Percentiles rank a stretch among this genome's conserved stretches.
Evolutionary conservation across 768 basidiomycete species (phyloP).

Genomic region (Mycena crocata): DNA sequence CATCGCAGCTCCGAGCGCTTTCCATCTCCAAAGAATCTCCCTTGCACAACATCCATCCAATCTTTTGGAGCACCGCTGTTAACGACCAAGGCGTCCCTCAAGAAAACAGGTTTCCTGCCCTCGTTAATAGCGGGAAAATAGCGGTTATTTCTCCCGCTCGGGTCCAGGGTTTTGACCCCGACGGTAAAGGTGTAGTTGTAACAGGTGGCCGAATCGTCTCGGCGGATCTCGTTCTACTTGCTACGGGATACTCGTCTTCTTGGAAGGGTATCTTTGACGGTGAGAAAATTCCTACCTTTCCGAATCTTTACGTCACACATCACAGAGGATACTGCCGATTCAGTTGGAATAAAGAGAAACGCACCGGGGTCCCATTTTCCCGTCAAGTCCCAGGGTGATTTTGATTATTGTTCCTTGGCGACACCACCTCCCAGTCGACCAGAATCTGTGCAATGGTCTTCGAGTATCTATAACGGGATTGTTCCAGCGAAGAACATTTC

Average conservation of each 20-base stretch:
- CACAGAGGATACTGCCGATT: constrained; percentile 60
- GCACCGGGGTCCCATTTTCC: constrained; percentile 36
- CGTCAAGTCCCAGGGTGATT: constrained; percentile 8
- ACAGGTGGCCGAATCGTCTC: constrained; percentile 46
- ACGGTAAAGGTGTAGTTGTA: constrained; percentile 45
- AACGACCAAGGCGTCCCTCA: constrained; percentile 59
- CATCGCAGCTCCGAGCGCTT: constrained; percentile 37
- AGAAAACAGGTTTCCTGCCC: constrained; percentile 50
- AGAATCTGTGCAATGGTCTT: constrained; percentile 49
- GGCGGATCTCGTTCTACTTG: constrained; percentile 54
- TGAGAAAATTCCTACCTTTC: too few relatives aligned
- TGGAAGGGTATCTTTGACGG: constrained; percentile 58
- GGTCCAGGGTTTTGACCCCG: constrained; percentile 38
- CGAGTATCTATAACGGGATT: constrained; percentile 69
- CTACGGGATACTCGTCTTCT: constrained; percentile 59
- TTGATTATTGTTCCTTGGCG: constrained; percentile 52
- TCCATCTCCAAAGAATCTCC: constrained; percentile 61
- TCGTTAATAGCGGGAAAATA: constrained; percentile 54
- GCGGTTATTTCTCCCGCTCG: constrained; percentile 48
- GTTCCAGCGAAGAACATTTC: constrained; percentile 70
- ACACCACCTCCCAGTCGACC: constrained; percentile 53
- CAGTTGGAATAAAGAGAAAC: constrained; percentile 62
- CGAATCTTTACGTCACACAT: neutral
- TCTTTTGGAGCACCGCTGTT: constrained; percentile 58
- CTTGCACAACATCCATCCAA: constrained; percentile 52